A percentile compares a stretch with the other conserved stretches of the same genome.
phyloP scores from a whole-genome alignment of 495 filamentous ascomycete species.

The Neurospora sp. region DNA sequence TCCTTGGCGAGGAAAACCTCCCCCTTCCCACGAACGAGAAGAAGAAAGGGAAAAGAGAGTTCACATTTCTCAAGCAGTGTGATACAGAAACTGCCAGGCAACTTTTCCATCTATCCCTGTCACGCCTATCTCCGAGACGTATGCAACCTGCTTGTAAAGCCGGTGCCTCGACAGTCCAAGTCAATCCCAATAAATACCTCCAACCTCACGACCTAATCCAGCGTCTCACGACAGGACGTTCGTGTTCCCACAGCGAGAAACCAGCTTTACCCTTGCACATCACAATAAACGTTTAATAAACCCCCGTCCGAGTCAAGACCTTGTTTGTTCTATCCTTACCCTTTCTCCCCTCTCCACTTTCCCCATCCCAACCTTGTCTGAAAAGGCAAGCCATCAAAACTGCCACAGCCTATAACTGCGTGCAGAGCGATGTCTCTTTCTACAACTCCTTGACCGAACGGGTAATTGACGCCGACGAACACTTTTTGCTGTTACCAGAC shows the following conservation, averaged over 20 bases:
- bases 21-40: not conserved
- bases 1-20: not conserved
- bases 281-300: not conserved
- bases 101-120: not conserved
- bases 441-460: not conserved
- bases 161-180: not conserved
- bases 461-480: not conserved
- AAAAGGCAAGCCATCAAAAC: not conserved
- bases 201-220: not conserved
- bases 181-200: not conserved
- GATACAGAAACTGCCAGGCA: not conserved
- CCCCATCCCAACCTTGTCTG: not conserved
- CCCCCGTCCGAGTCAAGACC: not conserved
- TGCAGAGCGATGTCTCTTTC: not conserved
- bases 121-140: not conserved
- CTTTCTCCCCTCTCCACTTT: not conserved
- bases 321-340: not conserved
- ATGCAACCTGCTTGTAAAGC: not conserved
- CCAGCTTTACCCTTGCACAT: not conserved
- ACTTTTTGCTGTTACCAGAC: constrained; percentile 5
- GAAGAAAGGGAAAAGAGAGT: not conserved
- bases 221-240: not conserved
- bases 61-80: not conserved
- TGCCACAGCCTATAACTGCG: not conserved
- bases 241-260: not conserved